Conservation (phyloP, 371 early-diverging fungal genomes). For the Actinomucor elegans region DNA sequence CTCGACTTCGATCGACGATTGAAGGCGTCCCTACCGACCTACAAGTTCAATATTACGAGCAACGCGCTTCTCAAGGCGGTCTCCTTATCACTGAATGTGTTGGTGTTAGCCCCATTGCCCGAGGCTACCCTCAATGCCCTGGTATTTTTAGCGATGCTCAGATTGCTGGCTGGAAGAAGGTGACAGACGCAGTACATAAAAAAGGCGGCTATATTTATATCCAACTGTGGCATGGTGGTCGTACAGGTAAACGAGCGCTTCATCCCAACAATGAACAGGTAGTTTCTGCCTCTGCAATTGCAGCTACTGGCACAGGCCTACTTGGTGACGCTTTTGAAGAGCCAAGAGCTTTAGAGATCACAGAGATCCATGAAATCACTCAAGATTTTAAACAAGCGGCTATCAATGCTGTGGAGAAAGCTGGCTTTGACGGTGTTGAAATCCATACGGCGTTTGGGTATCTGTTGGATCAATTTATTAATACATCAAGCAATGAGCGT, state of each 20-base stretch:
- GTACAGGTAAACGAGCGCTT: constrained; percentile 1
- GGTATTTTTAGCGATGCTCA: constrained; percentile 52
- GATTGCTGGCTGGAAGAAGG: constrained; percentile 54
- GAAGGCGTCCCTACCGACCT: constrained; percentile 43
- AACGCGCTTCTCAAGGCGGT: constrained; percentile 57
- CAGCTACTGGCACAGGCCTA: neutral
- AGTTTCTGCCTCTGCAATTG: constrained; percentile 12
- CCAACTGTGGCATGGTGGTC: constrained; percentile 58
- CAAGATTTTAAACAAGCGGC: constrained; percentile 62
- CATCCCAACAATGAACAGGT: constrained; percentile 5
- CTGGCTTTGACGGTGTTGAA: constrained; percentile 71
- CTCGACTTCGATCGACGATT: constrained; percentile 36
- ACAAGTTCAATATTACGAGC: constrained; percentile 52
- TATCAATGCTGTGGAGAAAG: constrained; percentile 29
- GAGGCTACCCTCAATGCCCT: constrained; percentile 35
- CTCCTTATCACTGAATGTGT: constrained; percentile 59
- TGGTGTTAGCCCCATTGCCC: constrained; percentile 37
- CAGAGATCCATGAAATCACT: constrained; percentile 60
- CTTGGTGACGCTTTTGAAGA: constrained; percentile 2
- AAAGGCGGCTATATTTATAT: constrained; percentile 52
- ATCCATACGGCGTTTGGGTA: constrained; percentile 74
- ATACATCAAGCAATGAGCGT: constrained; percentile 54
- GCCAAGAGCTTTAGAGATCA: constrained; percentile 52
- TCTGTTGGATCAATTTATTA: constrained; percentile 59
- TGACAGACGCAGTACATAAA: constrained; percentile 57